phyloP scores from a whole-genome alignment of 2,329 filamentous ascomycete species.

The Arthrobotrys iridis region DNA sequence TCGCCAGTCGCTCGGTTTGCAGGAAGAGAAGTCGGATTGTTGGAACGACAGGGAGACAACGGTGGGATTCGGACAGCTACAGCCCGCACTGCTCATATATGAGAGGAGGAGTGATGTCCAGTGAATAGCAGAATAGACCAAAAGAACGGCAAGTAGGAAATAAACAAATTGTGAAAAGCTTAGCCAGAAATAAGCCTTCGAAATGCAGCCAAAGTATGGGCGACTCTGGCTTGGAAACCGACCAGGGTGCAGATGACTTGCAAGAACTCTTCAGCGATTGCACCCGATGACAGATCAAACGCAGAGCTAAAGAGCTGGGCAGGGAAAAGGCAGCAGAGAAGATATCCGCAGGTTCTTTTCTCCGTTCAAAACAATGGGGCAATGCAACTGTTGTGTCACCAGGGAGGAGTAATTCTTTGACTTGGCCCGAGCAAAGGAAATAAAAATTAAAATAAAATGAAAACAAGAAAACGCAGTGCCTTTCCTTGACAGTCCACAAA shows the following conservation, averaged over 20 bases:
- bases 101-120: neutral
- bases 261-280: slow-evolving; percentile 12
- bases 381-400: slow-evolving; percentile 18
- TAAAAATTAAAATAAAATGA: no score
- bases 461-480: slow-evolving; percentile 2
- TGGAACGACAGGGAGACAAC: slow-evolving; percentile 5
- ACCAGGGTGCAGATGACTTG: slow-evolving; percentile 17
- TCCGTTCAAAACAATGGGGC: slow-evolving; percentile 11
- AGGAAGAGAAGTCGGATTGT: slow-evolving; percentile 2
- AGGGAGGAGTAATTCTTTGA: slow-evolving; percentile 29
- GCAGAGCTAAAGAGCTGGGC: slow-evolving; percentile 46
- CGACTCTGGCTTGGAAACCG: slow-evolving; percentile 37
- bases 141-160: slow-evolving; percentile 6
- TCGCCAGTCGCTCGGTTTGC: slow-evolving; percentile 22
- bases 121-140: neutral
- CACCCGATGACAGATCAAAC: slow-evolving; percentile 36
- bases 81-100: slow-evolving; percentile 4
- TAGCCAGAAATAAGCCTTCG: slow-evolving; percentile 52
- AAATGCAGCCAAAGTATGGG: slow-evolving; percentile 18
- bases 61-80: neutral
- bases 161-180: slow-evolving; percentile 46
- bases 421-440: slow-evolving; percentile 17
- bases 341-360: slow-evolving; percentile 12
- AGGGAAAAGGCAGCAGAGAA: slow-evolving; percentile 33
- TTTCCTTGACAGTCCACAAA: slow-evolving; percentile 7